Base-by-base conservation (phyloP, 1,284 basidiomycete genomes). In the Apiotrichum domesticum region DNA sequence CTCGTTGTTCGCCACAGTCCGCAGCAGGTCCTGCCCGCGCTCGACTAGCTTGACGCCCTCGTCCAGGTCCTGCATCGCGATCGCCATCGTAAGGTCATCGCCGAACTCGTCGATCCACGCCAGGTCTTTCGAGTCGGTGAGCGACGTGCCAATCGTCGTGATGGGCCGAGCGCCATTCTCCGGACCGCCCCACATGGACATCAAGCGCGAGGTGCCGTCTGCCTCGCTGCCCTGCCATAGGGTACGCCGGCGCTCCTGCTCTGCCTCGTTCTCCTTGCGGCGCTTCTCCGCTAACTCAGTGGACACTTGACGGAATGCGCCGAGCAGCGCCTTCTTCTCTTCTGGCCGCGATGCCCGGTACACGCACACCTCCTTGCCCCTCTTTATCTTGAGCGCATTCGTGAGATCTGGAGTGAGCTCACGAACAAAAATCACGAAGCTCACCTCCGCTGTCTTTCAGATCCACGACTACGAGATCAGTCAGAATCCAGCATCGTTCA, bases 351-450 rank as follows among this genome's bases (percentile, higher is more conserved):
- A 87, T 1, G 90, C 90, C 39, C 92, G 84, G 73, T 92, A 98
- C 8, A 98, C 92, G 70, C 90, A 87, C 2, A 87, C 90, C 77
- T 98, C 95, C 74, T 95, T 95, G 7, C 88, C 87, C 54, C 94
- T 84, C 64, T 88, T 84, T 66, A 98, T 86, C 80, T 98, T 98
- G 82, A 98, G 88, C 1, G 96, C 94, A 68, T 98, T 96, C 14
- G 86, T 90, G 79, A 98, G 85, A 52, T 85, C 94, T 51, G 50
- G 3, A 2, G 41, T 51, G 9, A 51, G 50, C 33, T 5, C 13
- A 8, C 9, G 37, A 39, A 6, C 90, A 85, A 2, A 3, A 13
- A 3, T 6, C 3, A 9, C 4, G 39, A 10, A 32, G 9, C 50
- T 35, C 41, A 51, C 50, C 50, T 3, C 90, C 82, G 6, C 90